phyloP scores from a whole-genome alignment of 306 rosid genomes.

The Quillaja saponaria region DNA sequence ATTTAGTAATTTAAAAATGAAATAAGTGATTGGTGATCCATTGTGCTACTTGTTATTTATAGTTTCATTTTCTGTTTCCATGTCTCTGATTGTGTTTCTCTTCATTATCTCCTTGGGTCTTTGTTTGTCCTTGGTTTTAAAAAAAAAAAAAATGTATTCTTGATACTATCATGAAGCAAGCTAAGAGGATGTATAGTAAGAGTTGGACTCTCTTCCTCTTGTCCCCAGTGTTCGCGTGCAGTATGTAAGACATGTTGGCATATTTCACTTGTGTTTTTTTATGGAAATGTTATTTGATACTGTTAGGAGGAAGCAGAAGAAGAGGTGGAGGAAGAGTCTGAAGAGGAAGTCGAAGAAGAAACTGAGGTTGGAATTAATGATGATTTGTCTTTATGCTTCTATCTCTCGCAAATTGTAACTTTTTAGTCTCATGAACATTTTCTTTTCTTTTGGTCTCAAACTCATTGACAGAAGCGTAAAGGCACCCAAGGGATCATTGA shows the following conservation, averaged over 20 bases:
- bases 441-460: not conserved
- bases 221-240: not conserved
- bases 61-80: not conserved
- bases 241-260: not conserved
- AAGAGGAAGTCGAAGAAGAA: conserved; percentile 46
- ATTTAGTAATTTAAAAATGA: not conserved
- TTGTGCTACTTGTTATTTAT: not conserved
- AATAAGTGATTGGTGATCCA: not conserved
- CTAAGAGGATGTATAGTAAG: conserved; percentile 15
- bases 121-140: conserved; percentile 5
- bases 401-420: not conserved
- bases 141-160: conserved; percentile 6
- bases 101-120: not conserved
- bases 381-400: conserved; percentile 10
- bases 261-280: not conserved
- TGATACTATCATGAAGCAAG: conserved; percentile 41
- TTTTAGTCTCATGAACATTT: not conserved
- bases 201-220: conserved; percentile 16
- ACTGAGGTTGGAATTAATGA: conserved; percentile 37
- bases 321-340: conserved; percentile 39
- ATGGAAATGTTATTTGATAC: not conserved
- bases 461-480: conserved; percentile 53
- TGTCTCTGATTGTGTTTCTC: not conserved
- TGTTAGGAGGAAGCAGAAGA: conserved; percentile 21
- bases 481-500: conserved; percentile 64